phyloP scores from a whole-genome alignment of 176 grass and related monocot species.

The Bonia amplexicaulis region DNA sequence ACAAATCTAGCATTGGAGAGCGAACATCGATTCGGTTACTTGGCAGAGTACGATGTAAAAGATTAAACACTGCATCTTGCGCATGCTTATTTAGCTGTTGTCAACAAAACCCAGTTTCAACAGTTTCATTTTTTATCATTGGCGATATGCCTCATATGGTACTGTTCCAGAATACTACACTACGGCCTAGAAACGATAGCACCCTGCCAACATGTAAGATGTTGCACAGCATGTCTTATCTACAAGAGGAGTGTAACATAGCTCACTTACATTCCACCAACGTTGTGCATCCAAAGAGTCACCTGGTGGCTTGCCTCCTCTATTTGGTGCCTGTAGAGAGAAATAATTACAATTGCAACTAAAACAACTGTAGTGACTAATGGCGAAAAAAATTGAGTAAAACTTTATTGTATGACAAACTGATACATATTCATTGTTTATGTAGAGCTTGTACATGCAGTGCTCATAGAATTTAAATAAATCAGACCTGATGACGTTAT shows the following conservation, averaged over 20 bases:
- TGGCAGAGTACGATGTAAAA: conserved; percentile 3
- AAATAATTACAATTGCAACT: conserved; percentile 3
- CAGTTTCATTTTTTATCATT: background rate
- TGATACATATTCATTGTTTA: background rate
- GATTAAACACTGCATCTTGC: background rate
- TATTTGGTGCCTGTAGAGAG: conserved; percentile 62
- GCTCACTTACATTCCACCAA: conserved; percentile 83
- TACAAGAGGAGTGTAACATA: background rate
- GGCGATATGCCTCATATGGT: background rate
- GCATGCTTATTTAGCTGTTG: background rate
- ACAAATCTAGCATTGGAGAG: background rate
- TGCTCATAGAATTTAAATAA: background rate
- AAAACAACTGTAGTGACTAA: background rate
- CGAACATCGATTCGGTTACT: background rate
- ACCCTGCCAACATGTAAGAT: background rate
- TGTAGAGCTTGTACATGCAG: background rate
- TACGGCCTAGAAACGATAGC: background rate
- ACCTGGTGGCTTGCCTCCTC: conserved; percentile 47
- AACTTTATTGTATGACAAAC: background rate
- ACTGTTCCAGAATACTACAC: background rate
- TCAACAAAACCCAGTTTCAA: background rate
- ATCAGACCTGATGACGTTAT: background rate
- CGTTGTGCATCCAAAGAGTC: conserved; percentile 72
- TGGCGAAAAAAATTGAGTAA: background rate
- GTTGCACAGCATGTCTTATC: background rate